Percentiles rank a stretch among this genome's conserved stretches.
Evolutionary conservation across 345 rosid species (phyloP).

Genomic region (Barbarea vulgaris): DNA sequence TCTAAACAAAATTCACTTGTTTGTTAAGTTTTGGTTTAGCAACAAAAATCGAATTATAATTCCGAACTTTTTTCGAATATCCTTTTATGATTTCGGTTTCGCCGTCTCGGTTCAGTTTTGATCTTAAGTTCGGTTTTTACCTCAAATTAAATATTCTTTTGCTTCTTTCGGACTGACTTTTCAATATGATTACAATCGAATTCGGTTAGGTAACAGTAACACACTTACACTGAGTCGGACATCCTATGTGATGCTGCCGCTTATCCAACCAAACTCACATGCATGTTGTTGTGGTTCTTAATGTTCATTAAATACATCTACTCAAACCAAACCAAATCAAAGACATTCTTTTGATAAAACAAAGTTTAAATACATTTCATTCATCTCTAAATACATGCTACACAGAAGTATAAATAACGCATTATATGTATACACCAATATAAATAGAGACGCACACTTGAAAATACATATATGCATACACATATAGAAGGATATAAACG

Average conservation of each 20-base stretch:
- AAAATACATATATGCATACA: constrained; percentile 5
- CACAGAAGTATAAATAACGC: no score
- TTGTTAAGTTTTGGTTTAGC: neutral
- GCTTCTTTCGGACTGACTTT: neutral
- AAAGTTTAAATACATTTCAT: constrained; percentile 2
- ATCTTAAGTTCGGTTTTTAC: neutral
- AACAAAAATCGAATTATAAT: neutral
- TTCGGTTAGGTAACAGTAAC: constrained; percentile 26
- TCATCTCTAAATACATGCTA: neutral
- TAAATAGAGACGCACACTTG: neutral
- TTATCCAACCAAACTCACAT: constrained; percentile 33
- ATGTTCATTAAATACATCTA: constrained; percentile 19
- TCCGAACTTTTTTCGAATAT: neutral
- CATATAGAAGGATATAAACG: neutral
- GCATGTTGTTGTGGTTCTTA: constrained; percentile 30
- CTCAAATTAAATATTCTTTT: neutral
- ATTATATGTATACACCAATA: neutral
- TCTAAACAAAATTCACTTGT: constrained; percentile 4
- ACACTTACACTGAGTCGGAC: constrained; percentile 27
- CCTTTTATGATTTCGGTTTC: neutral
- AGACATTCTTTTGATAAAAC: constrained; percentile 20
- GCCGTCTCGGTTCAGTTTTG: neutral
- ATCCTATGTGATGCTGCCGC: constrained; percentile 35
- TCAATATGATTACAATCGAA: neutral
- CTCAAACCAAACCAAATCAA: neutral